phyloP scores from a whole-genome alignment of 2,329 filamentous ascomycete species.

The Colletotrichum tanaceti region DNA sequence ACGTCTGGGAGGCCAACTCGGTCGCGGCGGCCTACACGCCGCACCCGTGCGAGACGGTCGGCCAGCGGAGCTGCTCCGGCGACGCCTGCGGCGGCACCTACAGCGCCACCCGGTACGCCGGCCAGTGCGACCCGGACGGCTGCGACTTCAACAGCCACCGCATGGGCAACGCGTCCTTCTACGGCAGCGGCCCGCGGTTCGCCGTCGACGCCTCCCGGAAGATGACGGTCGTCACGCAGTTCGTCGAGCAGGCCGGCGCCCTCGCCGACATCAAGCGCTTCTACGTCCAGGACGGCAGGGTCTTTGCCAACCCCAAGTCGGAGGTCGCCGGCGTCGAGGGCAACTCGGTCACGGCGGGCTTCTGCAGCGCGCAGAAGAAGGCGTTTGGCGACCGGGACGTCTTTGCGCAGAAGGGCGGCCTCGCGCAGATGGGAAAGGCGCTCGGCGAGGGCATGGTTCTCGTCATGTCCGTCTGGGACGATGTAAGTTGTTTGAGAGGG shows the following conservation, averaged over 20 bases:
- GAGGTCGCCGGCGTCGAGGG: constrained; percentile 53
- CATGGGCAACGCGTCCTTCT: constrained; percentile 72
- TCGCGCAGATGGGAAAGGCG: constrained; percentile 65
- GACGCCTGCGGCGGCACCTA: constrained; percentile 66
- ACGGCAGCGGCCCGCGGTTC: constrained; percentile 63
- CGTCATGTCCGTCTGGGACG: constrained; percentile 69
- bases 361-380: constrained; percentile 69
- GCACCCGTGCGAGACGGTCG: constrained; percentile 68
- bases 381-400: constrained; percentile 65
- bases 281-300: constrained; percentile 72
- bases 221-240: constrained; percentile 76
- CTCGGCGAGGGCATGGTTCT: constrained; percentile 59
- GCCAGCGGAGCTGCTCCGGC: constrained; percentile 63
- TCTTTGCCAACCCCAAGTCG: constrained; percentile 66
- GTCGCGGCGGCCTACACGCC: constrained; percentile 73
- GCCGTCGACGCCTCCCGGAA: constrained; percentile 69
- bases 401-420: constrained; percentile 68
- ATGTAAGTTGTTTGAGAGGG: constrained; percentile 48
- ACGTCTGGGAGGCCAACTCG: constrained; percentile 73
- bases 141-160: constrained; percentile 79
- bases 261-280: constrained; percentile 72
- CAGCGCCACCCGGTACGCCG: constrained; percentile 65
- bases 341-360: constrained; percentile 66
- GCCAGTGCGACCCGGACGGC: constrained; percentile 75
- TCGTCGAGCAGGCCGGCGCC: constrained; percentile 61